These are phyloP conservation scores for Zizania palustris DNA, from an alignment of 202 grass and related monocot genomes.

Conservation along the genomic window DNA sequence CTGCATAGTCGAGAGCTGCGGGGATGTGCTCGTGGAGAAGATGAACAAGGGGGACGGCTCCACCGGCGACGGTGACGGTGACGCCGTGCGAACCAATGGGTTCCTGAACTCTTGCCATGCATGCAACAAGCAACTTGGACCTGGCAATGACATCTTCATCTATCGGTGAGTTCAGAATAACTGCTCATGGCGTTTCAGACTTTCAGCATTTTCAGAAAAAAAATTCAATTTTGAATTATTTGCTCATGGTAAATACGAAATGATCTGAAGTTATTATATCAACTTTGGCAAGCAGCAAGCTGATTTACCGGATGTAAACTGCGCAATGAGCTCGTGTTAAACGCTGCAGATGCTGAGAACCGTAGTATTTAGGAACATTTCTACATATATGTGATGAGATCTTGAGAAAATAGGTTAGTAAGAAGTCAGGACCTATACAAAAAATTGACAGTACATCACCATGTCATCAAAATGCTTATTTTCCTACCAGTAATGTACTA, in stretches of 20 bases:
- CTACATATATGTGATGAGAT: not conserved
- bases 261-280: constrained; percentile 18
- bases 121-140: constrained; percentile 69
- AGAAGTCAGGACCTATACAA: not conserved
- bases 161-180: constrained; percentile 55
- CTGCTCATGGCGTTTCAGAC: not conserved
- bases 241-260: constrained; percentile 25
- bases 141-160: constrained; percentile 60
- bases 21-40: constrained; percentile 38
- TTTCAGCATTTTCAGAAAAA: not conserved
- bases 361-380: not conserved
- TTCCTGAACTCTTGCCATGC: constrained; percentile 65
- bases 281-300: constrained; percentile 19
- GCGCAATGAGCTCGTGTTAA: not conserved
- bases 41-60: not conserved
- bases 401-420: not conserved
- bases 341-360: not conserved
- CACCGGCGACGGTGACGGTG: not conserved
- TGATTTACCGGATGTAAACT: constrained; percentile 25
- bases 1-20: constrained; percentile 68
- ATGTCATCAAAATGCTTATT: not conserved
- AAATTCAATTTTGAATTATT: constrained; percentile 4
- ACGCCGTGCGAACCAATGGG: constrained; percentile 28
- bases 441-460: not conserved
- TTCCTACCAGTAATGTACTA: not conserved